These are phyloP conservation scores for Aegilops speltoides DNA, from an alignment of 176 grass and related monocot genomes.

Conservation along the genomic window DNA sequence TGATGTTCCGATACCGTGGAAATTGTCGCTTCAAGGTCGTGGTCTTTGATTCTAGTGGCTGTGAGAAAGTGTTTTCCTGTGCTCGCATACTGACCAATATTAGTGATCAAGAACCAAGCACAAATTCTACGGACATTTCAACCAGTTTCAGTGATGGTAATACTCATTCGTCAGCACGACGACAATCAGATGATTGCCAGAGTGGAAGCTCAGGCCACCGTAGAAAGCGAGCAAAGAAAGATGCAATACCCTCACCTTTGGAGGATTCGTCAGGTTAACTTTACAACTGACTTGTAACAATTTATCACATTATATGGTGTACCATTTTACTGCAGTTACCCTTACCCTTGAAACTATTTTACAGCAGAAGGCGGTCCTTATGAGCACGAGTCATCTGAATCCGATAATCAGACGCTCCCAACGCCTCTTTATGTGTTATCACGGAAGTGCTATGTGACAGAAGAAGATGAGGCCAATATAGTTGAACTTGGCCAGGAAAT, in stretches of 20 bases:
- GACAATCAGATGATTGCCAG: background rate
- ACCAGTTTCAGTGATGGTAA: background rate
- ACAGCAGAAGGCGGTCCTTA: constrained; percentile 1
- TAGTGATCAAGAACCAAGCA: background rate
- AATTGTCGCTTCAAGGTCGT: constrained; percentile 29
- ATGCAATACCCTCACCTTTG: background rate
- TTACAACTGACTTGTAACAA: background rate
- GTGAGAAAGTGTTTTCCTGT: constrained; percentile 40
- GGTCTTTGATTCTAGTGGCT: constrained; percentile 36
- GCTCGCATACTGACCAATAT: background rate
- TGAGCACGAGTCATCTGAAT: background rate
- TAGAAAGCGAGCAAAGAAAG: background rate
- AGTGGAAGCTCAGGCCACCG: background rate
- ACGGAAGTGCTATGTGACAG: background rate
- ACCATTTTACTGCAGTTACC: background rate
- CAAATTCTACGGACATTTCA: background rate
- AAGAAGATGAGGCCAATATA: background rate
- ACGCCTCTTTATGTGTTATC: constrained; percentile 3
- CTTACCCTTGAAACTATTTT: background rate
- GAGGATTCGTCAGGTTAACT: background rate
- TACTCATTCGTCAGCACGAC: background rate
- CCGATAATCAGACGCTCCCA: background rate
- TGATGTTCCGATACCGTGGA: constrained; percentile 43
- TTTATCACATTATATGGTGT: background rate
- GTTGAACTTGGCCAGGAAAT: background rate